A percentile compares a stretch with the other conserved stretches of the same genome.
phyloP scores from a whole-genome alignment of 805 yeast species.

The Zygosaccharomyces rouxii region DNA sequence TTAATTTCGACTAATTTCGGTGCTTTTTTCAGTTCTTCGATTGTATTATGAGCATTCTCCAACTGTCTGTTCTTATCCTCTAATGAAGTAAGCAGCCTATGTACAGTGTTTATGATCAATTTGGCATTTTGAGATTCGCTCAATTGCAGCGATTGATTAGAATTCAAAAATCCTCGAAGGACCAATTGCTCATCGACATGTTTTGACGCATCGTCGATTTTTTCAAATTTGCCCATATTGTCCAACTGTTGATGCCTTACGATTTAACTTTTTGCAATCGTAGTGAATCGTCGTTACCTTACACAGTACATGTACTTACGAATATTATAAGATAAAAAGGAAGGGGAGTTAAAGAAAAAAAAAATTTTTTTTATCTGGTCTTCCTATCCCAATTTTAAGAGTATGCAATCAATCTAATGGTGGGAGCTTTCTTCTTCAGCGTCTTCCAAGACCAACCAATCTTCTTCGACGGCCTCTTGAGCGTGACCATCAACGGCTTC shows the following conservation, averaged over 20 bases:
- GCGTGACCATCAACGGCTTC: conserved; percentile 38
- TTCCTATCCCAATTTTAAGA: conserved; percentile 1
- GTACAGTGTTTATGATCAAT: conserved; percentile 22
- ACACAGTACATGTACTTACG: conserved; percentile 5
- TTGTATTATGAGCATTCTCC: conserved; percentile 5
- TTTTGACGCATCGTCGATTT: conserved; percentile 21
- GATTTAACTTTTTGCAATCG: neutral
- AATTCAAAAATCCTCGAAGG: conserved; percentile 16
- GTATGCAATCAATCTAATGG: conserved; percentile 23
- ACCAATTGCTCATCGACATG: conserved; percentile 21
- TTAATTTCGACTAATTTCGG: neutral
- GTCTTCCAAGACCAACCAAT: conserved; percentile 79
- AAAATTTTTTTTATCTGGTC: neutral
- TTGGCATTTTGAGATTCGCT: conserved; percentile 14
- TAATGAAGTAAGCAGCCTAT: conserved; percentile 18
- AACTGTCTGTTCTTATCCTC: conserved; percentile 15
- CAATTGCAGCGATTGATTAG: conserved; percentile 7
- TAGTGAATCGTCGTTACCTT: conserved; percentile 4
- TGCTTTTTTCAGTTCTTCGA: neutral
- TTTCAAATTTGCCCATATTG: conserved; percentile 10
- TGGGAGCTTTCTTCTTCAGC: conserved; percentile 52
- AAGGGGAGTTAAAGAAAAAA: neutral
- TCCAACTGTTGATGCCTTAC: too few relatives aligned
- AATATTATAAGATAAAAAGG: conserved; percentile 3
- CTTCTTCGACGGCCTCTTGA: conserved; percentile 40